Percentiles rank a stretch among this genome's conserved stretches.
These are phyloP conservation scores for Diospyros kaki DNA, from an alignment of 148 eudicot species.

Conservation along the genomic window DNA sequence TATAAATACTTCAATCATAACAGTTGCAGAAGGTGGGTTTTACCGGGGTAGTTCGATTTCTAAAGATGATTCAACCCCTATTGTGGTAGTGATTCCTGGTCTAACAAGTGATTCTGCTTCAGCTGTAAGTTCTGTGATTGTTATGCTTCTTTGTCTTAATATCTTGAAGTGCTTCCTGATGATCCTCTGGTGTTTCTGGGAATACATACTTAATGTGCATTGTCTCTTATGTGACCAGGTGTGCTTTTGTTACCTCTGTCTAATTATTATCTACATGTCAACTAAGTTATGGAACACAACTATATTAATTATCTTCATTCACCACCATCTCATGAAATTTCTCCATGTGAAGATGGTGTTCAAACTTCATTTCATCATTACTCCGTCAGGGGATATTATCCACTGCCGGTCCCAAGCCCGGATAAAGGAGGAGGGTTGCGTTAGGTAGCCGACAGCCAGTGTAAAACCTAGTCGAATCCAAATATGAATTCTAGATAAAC, in stretches of 20 bases:
- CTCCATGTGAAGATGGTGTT: too few species aligned
- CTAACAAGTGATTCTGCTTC: slow-evolving; percentile 90
- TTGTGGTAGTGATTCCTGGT: slow-evolving; percentile 80
- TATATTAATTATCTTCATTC: too few species aligned
- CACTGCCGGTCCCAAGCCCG: too few species aligned
- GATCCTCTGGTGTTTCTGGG: background rate
- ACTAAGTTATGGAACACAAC: too few species aligned
- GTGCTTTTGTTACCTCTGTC: background rate
- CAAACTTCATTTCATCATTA: too few species aligned
- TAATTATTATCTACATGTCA: background rate
- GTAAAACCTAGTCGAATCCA: too few species aligned
- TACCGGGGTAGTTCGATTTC: slow-evolving; percentile 26
- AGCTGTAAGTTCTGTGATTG: slow-evolving; percentile 45
- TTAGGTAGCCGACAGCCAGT: too few species aligned
- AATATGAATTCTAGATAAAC: too few species aligned
- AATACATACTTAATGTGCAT: background rate
- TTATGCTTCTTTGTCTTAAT: slow-evolving; percentile 1
- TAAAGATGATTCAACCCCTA: slow-evolving; percentile 67
- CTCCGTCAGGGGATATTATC: too few species aligned
- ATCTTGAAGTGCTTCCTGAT: background rate
- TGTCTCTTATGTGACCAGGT: background rate
- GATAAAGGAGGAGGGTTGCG: too few species aligned
- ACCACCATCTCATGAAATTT: too few species aligned
- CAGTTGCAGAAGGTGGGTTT: slow-evolving; percentile 42
- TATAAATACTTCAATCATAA: slow-evolving; percentile 13